Base-by-base conservation (phyloP, 1,139 yeast species). In the Kodamaea sp. region DNA sequence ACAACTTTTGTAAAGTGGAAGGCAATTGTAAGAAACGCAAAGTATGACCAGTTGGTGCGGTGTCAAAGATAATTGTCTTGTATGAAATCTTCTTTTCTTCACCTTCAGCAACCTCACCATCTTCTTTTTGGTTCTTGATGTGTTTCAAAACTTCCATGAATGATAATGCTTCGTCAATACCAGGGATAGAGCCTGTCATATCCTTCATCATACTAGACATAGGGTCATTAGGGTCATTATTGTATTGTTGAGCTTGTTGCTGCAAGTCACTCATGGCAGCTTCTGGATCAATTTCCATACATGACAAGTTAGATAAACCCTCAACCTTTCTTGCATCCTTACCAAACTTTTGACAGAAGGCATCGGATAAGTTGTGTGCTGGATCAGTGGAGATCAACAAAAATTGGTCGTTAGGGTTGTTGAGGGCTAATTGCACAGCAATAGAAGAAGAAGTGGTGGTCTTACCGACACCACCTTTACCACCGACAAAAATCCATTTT, bases 391-490 rank as follows among this genome's bases (percentile, higher is more conserved):
- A 90, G 53, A 92, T 92, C 55, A 92, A 71, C 45, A 92, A 71
- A 49, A 89, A 95, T 54, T 85, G 82, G 49, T 87, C 90, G 25
- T 78, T 60, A 38, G 94, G 92, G 58, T 87, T 83, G 41, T 86
- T 81, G 43, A 88, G 68, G 2, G 94, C 92, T 57, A 84, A 70
- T 65, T 92, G 97, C 44, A 90, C 86, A 24, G 98, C 96, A 50
- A 92, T 77, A 20, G 97, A 89, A 36, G 96, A 90, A 1, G 97
- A 90, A 3, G 97, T 87, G 32, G 98, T 92, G 50, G 98, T 92
- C 63, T 92, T 92, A 52, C 98, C 98, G 29, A 92, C 98, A 65
- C 98, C 98, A 60, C 98, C 98, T 71, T 92, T 92, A 54, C 98
- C 98, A 46, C 98, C 98, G 31, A 90, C 97, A 58, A 92, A 92